Evolutionary conservation across 371 early-diverging fungal species (phyloP), one percentile per base, ranked within the genome.

Genomic region (Nematocida major): DNA sequence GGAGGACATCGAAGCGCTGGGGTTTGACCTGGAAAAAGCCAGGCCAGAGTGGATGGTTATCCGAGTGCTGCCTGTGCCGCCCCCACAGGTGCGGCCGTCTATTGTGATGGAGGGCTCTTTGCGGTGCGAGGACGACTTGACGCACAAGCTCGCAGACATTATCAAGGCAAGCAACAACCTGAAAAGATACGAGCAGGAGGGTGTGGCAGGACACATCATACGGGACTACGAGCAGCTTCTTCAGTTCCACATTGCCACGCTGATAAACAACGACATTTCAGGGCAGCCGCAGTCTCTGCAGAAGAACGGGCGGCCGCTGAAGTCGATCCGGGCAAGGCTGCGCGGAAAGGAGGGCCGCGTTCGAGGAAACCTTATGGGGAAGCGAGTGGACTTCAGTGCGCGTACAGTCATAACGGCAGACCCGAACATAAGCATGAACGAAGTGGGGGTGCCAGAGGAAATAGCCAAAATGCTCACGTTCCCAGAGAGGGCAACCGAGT

Each of bases 331-430:
- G 68, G 94, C 95, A 22, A 88, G 99, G 80, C 87, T 99, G 63
- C 96, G 97, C 88, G 97, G 97, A 69, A 99, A 99, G 84, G 99
- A 99, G 87, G 99, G 97, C 48, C 91, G 97, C 79, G 87, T 99
- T 59, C 89, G 99, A 85, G 96, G 96, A 59, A 97, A 99, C 84
- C 85, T 99, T 80, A 99, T 99, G 99, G 99, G 99, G 59, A 99
- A 99, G 85, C 92, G 99, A 86, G 97, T 99, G 0, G 97, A 97
- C 85, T 99, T 97, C 84, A 93, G 94, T 50, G 97, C 99, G 4
- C 91, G 99, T 83, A 95, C 96, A 2, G 99, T 99, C 66, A 97
- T 99, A 84, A 95, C 99, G 2, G 95, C 96, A 68, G 99, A 99
- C 84, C 95, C 97, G 45, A 96, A 95, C 84, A 86, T 99, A 66